Evolutionary conservation across 768 basidiomycete genomes (phyloP).

Genomic region (Termitomyces sp.): DNA sequence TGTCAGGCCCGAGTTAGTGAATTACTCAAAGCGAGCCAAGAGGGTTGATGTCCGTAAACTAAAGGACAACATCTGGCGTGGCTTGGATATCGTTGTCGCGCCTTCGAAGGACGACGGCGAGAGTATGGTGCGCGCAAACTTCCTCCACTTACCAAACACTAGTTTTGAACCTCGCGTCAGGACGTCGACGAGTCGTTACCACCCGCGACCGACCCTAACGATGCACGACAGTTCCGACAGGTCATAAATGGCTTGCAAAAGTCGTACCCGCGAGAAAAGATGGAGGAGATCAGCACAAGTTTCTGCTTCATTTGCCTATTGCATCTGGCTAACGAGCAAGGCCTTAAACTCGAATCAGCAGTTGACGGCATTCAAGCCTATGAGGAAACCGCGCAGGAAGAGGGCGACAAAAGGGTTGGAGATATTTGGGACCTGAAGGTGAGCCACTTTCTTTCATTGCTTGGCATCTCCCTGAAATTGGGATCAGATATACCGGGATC

Average conservation of each 20-base stretch:
- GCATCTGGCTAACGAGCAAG: constrained; percentile 95
- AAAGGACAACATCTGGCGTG: constrained; percentile 98
- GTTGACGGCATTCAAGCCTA: constrained; percentile 27
- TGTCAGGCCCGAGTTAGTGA: constrained; percentile 82
- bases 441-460: constrained; percentile 12
- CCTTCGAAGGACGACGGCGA: constrained; percentile 37
- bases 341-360: constrained; percentile 70
- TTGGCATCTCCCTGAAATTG: constrained; percentile 1
- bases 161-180: constrained; percentile 25
- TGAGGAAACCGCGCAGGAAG: constrained; percentile 29
- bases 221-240: constrained; percentile 66
- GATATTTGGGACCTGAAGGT: constrained; percentile 77
- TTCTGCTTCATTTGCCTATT: constrained; percentile 99
- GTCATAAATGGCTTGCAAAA: constrained; percentile 80
- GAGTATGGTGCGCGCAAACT: constrained; percentile 43
- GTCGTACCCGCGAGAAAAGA: constrained; percentile 88
- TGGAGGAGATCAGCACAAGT: constrained; percentile 97
- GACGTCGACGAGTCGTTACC: constrained; percentile 45
- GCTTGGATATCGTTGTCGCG: constrained; percentile 68
- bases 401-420: constrained; percentile 46
- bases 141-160: not conserved
- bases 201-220: constrained; percentile 54
- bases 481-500: constrained; percentile 45
- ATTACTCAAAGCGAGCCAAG: constrained; percentile 94
- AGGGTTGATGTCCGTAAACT: constrained; percentile 93